phyloP scores from a whole-genome alignment of 495 filamentous ascomycete species.

The Xylaria curta region DNA sequence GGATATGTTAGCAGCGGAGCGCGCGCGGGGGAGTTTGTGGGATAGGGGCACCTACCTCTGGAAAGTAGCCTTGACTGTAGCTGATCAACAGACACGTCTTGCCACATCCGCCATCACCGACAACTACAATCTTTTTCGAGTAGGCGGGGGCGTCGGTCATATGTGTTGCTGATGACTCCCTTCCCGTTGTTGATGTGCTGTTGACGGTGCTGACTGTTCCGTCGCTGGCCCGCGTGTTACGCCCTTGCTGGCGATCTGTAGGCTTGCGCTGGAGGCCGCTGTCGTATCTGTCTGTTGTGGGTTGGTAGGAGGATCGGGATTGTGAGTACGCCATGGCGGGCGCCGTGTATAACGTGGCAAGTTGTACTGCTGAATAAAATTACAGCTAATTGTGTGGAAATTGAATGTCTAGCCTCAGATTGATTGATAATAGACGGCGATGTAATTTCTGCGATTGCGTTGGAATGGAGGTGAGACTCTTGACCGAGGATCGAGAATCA shows the following conservation, averaged over 20 bases:
- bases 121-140: constrained; percentile 98
- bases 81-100: constrained; percentile 99
- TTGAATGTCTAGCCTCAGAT: constrained; percentile 20
- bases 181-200: constrained; percentile 66
- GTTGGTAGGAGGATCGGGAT: constrained; percentile 52
- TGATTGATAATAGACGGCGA: neutral
- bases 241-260: constrained; percentile 47
- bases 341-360: constrained; percentile 17
- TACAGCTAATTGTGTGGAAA: neutral
- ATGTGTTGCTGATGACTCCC: constrained; percentile 79
- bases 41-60: constrained; percentile 71
- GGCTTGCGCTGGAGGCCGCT: constrained; percentile 46
- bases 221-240: constrained; percentile 62
- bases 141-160: constrained; percentile 89
- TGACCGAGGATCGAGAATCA: constrained; percentile 30
- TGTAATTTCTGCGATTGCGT: constrained; percentile 5
- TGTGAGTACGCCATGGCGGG: constrained; percentile 52
- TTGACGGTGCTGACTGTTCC: constrained; percentile 80
- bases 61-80: constrained; percentile 97
- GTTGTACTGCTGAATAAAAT: constrained; percentile 24
- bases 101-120: constrained; percentile 96
- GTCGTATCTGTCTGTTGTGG: constrained; percentile 46
- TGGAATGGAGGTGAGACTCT: constrained; percentile 40
- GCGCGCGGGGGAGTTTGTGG: constrained; percentile 6
- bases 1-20: neutral